These are phyloP conservation scores for Neoascochyta sp. DNA, from an alignment of 2,329 filamentous ascomycete species.

Conservation along the genomic window DNA sequence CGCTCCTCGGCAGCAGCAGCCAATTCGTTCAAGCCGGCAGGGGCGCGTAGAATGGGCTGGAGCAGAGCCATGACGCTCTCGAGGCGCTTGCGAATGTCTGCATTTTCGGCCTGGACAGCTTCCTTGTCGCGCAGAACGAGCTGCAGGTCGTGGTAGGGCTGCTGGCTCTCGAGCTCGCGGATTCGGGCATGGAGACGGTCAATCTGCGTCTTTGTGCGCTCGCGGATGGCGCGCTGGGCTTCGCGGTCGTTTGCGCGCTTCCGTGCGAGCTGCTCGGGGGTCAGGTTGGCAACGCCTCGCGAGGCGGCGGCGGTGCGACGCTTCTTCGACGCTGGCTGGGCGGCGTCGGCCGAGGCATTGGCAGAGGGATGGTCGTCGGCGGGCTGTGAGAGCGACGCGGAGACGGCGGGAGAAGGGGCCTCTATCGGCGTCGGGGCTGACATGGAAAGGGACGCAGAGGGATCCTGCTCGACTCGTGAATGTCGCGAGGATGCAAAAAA, in stretches of 20 bases:
- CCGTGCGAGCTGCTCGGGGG: conserved; percentile 80
- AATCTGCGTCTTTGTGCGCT: conserved; percentile 77
- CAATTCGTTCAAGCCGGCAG: conserved; percentile 47
- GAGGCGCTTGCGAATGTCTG: conserved; percentile 68
- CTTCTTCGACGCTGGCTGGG: conserved; percentile 23
- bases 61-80: conserved; percentile 62
- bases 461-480: too few relatives aligned
- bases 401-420: conserved; percentile 17
- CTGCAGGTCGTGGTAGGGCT: conserved; percentile 82
- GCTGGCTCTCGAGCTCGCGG: conserved; percentile 70
- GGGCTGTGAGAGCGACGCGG: conserved; percentile 5
- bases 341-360: conserved; percentile 11
- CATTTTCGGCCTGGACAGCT: conserved; percentile 72
- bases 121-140: conserved; percentile 72
- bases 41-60: conserved; percentile 52
- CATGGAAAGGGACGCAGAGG: too few relatives aligned
- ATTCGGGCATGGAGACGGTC: conserved; percentile 70
- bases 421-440: conserved; percentile 17
- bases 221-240: conserved; percentile 78
- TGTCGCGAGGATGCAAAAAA: too few relatives aligned
- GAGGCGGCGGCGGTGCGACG: conserved; percentile 45
- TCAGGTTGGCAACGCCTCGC: conserved; percentile 80
- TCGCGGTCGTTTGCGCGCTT: conserved; percentile 90
- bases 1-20: conserved; percentile 49
- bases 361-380: conserved; percentile 18